Conservation (phyloP, 805 yeast species). For the Starmerella asiatica region DNA sequence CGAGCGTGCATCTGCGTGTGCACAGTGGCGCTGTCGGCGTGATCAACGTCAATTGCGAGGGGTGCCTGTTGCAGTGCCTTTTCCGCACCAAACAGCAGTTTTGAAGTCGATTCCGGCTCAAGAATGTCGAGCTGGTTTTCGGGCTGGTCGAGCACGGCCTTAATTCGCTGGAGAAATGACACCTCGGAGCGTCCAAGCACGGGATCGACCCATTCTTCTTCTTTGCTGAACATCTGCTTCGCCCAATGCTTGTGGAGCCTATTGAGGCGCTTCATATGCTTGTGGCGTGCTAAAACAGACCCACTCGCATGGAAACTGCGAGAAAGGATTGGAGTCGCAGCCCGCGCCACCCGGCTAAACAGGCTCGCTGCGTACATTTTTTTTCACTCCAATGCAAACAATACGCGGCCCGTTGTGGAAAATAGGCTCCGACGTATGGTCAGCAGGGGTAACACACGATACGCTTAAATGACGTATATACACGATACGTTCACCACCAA, state of each 20-base stretch:
- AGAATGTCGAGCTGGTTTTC: constrained; percentile 48
- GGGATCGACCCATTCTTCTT: constrained; percentile 50
- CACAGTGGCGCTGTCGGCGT: background rate
- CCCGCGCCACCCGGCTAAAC: background rate
- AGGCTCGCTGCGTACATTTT: background rate
- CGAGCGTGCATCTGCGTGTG: background rate
- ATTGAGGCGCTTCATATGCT: constrained; percentile 20
- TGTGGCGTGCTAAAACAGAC: constrained; percentile 18
- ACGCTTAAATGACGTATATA: too few relatives aligned
- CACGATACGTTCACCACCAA: too few relatives aligned
- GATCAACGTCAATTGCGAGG: background rate
- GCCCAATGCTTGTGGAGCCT: constrained; percentile 25
- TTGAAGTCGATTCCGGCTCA: constrained; percentile 53
- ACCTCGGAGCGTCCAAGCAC: constrained; percentile 60
- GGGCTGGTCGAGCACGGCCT: constrained; percentile 54
- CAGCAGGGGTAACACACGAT: too few relatives aligned
- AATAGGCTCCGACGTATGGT: background rate
- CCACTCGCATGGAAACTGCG: constrained; percentile 18
- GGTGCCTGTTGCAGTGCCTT: constrained; percentile 29
- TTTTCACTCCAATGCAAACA: too few relatives aligned
- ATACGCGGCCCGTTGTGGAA: too few relatives aligned
- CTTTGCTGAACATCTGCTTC: constrained; percentile 19
- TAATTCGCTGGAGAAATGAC: constrained; percentile 55
- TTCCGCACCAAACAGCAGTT: constrained; percentile 64
- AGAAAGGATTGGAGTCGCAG: background rate